A percentile compares a stretch with the other conserved stretches of the same genome.
Evolutionary conservation across 2,329 filamentous ascomycete species (phyloP).

Genomic region (Alternaria tenuissima): DNA sequence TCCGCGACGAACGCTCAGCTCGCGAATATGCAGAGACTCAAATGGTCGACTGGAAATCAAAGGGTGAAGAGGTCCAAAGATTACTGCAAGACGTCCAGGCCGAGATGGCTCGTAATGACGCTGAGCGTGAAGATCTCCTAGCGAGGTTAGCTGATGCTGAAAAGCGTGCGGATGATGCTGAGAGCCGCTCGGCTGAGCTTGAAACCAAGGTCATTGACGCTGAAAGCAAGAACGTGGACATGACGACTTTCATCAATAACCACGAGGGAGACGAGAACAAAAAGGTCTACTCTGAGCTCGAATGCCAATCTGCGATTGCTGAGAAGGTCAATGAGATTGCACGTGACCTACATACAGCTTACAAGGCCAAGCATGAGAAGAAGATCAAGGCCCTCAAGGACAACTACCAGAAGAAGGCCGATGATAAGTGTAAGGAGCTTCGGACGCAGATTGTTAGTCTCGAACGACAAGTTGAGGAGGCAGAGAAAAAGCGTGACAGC

Average conservation of each 20-base stretch:
- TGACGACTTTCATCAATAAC: constrained; percentile 63
- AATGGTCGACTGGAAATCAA: constrained; percentile 82
- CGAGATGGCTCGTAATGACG: constrained; percentile 79
- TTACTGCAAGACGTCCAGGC: constrained; percentile 81
- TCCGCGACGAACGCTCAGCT: constrained; percentile 76
- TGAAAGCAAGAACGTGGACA: constrained; percentile 76
- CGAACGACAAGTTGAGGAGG: constrained; percentile 75
- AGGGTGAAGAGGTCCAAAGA: constrained; percentile 84
- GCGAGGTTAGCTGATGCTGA: constrained; percentile 78
- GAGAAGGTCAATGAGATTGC: constrained; percentile 79
- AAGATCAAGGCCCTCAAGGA: constrained; percentile 91
- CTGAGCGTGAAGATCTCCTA: constrained; percentile 81
- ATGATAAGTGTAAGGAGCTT: constrained; percentile 84
- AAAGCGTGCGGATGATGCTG: constrained; percentile 75
- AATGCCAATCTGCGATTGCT: constrained; percentile 74
- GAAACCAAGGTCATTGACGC: constrained; percentile 55
- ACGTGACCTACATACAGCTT: constrained; percentile 89
- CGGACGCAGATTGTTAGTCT: constrained; percentile 75
- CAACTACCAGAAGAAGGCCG: constrained; percentile 83
- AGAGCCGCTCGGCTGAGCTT: constrained; percentile 77
- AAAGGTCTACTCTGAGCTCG: constrained; percentile 51
- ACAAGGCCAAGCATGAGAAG: constrained; percentile 96
- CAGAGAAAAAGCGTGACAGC: constrained; percentile 71
- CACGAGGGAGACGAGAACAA: constrained; percentile 47
- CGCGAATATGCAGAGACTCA: constrained; percentile 78